These are phyloP conservation scores for Geoglossum cookeanum DNA, from an alignment of 2,329 filamentous ascomycete species.

Conservation along the genomic window DNA sequence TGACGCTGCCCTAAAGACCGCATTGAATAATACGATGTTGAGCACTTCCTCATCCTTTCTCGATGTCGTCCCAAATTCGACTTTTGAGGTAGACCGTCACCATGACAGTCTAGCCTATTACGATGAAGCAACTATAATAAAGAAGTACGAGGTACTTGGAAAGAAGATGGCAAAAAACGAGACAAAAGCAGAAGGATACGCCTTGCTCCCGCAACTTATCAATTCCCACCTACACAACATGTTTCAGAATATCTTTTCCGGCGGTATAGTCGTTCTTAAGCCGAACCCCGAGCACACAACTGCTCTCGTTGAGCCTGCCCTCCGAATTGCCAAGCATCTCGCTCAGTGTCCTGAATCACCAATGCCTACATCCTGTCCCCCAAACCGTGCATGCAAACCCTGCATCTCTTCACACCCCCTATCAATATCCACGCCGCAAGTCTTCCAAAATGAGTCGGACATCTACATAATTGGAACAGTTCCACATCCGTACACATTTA, in stretches of 20 bases:
- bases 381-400: conserved; percentile 57
- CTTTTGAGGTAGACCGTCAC: conserved; percentile 45
- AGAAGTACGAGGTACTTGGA: conserved; percentile 47
- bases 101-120: conserved; percentile 63
- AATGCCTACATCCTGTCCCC: conserved; percentile 61
- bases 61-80: conserved; percentile 36
- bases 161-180: conserved; percentile 36
- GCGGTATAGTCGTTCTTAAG: conserved; percentile 65
- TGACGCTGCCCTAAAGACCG: conserved; percentile 39
- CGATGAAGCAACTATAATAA: conserved; percentile 38
- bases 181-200: conserved; percentile 37
- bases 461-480: conserved; percentile 72
- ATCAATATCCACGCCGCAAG: conserved; percentile 43
- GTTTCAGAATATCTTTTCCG: conserved; percentile 62
- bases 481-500: conserved; percentile 77
- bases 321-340: conserved; percentile 56
- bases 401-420: conserved; percentile 48
- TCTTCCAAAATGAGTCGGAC: conserved; percentile 51
- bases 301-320: conserved; percentile 47
- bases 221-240: conserved; percentile 68
- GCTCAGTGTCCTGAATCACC: conserved; percentile 56
- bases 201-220: conserved; percentile 52
- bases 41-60: conserved; percentile 43
- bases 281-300: conserved; percentile 60
- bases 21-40: conserved; percentile 35